Conservation (phyloP, 768 basidiomycete genomes). For the Tricholoma furcatifolium region DNA sequence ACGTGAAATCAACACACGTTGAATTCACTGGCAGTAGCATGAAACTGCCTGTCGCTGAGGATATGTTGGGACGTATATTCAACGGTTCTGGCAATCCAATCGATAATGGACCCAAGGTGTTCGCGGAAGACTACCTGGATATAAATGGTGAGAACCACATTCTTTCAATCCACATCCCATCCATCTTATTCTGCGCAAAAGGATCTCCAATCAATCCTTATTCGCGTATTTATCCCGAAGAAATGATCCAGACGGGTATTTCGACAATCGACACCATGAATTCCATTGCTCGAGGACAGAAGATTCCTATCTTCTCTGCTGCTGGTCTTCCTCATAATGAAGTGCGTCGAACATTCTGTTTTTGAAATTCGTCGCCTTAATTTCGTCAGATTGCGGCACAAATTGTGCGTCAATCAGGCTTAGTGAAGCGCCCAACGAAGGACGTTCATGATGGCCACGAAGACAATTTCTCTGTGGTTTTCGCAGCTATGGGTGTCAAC, state of each 20-base stretch:
- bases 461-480: constrained; percentile 99
- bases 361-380: constrained; percentile 4
- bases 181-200: constrained; percentile 28
- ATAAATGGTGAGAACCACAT: constrained; percentile 80
- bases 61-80: constrained; percentile 99
- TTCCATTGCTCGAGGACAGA: constrained; percentile 99
- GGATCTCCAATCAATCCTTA: constrained; percentile 98
- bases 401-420: constrained; percentile 98
- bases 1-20: constrained; percentile 96
- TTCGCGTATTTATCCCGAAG: constrained; percentile 98
- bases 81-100: constrained; percentile 98
- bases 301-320: constrained; percentile 99
- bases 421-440: constrained; percentile 96
- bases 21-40: constrained; percentile 98
- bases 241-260: constrained; percentile 99
- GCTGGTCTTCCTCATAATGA: constrained; percentile 99
- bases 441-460: constrained; percentile 98
- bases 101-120: constrained; percentile 97
- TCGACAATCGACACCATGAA: constrained; percentile 98
- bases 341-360: constrained; percentile 41
- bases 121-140: constrained; percentile 98
- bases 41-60: constrained; percentile 98
- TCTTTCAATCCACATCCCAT: constrained; percentile 9
- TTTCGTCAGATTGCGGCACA: constrained; percentile 88
- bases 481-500: constrained; percentile 99